A percentile compares a stretch with the other conserved stretches of the same genome.
Evolutionary conservation across 2,329 filamentous ascomycete species (phyloP).

Genomic region (Curvularia spicifera): DNA sequence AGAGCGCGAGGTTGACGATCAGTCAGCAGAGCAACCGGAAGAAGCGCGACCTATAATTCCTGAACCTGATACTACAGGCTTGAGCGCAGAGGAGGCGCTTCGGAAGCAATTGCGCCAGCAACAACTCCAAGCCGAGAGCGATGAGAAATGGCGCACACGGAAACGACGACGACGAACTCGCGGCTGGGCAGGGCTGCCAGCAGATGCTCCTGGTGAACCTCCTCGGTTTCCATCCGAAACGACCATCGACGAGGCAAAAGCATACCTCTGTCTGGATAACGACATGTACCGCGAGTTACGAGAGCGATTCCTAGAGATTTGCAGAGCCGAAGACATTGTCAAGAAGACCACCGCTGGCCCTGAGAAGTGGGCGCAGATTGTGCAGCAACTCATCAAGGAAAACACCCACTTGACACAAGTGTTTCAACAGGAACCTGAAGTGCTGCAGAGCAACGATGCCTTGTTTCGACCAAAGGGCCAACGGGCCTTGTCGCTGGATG

Average conservation of each 20-base stretch:
- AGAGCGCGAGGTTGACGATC: slow-evolving; percentile 10
- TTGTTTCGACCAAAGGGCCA: slow-evolving; percentile 54
- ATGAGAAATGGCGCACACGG: slow-evolving; percentile 66
- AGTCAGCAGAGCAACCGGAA: slow-evolving; percentile 1
- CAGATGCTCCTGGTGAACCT: slow-evolving; percentile 70
- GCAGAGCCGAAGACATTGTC: slow-evolving; percentile 68
- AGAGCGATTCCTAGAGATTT: slow-evolving; percentile 72
- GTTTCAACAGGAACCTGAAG: slow-evolving; percentile 64
- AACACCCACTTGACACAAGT: slow-evolving; percentile 67
- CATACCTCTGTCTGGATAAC: slow-evolving; percentile 69
- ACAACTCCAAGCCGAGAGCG: slow-evolving; percentile 63
- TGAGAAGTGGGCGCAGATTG: slow-evolving; percentile 74
- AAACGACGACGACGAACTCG: slow-evolving; percentile 73
- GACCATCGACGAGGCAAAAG: slow-evolving; percentile 78
- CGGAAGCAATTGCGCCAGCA: slow-evolving; percentile 40
- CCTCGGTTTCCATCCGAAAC: slow-evolving; percentile 83
- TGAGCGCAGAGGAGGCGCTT: slow-evolving; percentile 34
- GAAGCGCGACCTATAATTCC: slow-evolving; percentile 13
- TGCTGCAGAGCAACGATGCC: slow-evolving; percentile 52
- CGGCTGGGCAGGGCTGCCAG: slow-evolving; percentile 70
- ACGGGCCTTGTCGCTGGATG: slow-evolving; percentile 74
- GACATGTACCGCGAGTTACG: slow-evolving; percentile 69
- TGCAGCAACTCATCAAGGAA: slow-evolving; percentile 69
- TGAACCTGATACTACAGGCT: slow-evolving; percentile 13
- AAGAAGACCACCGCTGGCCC: slow-evolving; percentile 79